Evolutionary conservation across 768 basidiomycete species (phyloP).

Genomic region (Calocybe indica): DNA sequence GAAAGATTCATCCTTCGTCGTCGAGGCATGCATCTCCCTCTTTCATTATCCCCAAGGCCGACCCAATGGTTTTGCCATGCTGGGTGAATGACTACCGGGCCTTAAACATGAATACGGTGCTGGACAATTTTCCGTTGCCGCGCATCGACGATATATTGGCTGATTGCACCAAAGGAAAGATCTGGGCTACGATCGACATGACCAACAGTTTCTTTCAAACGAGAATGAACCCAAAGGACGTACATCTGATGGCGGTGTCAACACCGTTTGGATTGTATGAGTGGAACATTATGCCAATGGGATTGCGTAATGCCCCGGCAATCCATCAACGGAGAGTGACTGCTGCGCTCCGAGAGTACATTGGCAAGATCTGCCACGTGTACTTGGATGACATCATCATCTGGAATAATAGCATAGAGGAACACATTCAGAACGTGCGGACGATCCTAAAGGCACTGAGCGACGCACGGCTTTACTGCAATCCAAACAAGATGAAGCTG

Average conservation of each 20-base stretch:
- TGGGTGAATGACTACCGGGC: constrained; percentile 18
- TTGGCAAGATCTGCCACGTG: constrained; percentile 33
- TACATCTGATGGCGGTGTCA: constrained; percentile 29
- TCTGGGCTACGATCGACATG: constrained; percentile 27
- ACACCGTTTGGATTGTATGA: constrained; percentile 33
- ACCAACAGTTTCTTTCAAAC: constrained; percentile 36
- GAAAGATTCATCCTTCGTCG: too few species aligned
- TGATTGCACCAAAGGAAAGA: constrained; percentile 22
- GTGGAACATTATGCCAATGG: constrained; percentile 36
- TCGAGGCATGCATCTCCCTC: too few species aligned
- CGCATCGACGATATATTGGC: constrained; percentile 19
- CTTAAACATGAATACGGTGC: constrained; percentile 13
- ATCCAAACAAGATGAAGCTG: constrained; percentile 28
- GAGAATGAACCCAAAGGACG: constrained; percentile 17
- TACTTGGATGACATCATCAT: constrained; percentile 39
- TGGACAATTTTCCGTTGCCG: constrained; percentile 21
- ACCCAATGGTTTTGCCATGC: too few species aligned
- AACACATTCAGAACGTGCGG: constrained; percentile 25
- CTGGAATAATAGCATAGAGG: constrained; percentile 18
- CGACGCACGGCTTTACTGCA: constrained; percentile 22
- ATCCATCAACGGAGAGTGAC: constrained; percentile 39
- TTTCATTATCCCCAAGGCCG: too few species aligned
- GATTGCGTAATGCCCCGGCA: constrained; percentile 27
- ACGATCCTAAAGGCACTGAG: constrained; percentile 20
- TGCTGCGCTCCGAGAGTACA: constrained; percentile 21